These are phyloP conservation scores for Aspergillus terreus DNA, from an alignment of 2,329 filamentous ascomycete species.

Conservation along the genomic window DNA sequence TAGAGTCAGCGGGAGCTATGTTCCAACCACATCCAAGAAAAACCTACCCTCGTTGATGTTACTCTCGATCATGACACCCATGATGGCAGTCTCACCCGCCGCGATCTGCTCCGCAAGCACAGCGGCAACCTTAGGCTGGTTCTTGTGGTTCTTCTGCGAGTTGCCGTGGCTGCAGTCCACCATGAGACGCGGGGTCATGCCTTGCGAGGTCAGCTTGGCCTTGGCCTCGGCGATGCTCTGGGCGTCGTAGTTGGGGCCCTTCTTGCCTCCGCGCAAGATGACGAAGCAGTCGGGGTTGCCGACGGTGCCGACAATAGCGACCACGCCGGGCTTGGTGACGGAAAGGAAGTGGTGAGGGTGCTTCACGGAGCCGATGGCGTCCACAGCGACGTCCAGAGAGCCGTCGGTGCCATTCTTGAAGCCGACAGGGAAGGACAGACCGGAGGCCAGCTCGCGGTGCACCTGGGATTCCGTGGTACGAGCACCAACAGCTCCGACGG, in stretches of 20 bases:
- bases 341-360: conserved; percentile 96
- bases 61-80: conserved; percentile 99
- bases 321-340: conserved; percentile 92
- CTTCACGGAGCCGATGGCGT: conserved; percentile 88
- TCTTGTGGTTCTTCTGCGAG: conserved; percentile 92
- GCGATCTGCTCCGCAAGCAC: conserved; percentile 79
- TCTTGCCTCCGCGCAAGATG: conserved; percentile 86
- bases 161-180: conserved; percentile 98
- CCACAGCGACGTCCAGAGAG: conserved; percentile 80
- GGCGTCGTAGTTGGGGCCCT: conserved; percentile 90
- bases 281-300: conserved; percentile 98
- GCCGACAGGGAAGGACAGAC: conserved; percentile 92
- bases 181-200: conserved; percentile 77
- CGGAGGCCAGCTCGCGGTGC: conserved; percentile 89
- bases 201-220: conserved; percentile 69
- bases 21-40: not conserved
- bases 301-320: conserved; percentile 87
- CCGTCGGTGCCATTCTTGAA: conserved; percentile 99
- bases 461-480: conserved; percentile 94
- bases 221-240: conserved; percentile 81
- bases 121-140: conserved; percentile 90
- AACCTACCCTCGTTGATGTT: conserved; percentile 83
- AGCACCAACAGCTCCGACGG: conserved; percentile 90
- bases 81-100: conserved; percentile 78
- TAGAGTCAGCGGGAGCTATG: conserved; percentile 5